Conservation (phyloP, 108 stramenopile genomes). For the Nitzschia sp. region DNA sequence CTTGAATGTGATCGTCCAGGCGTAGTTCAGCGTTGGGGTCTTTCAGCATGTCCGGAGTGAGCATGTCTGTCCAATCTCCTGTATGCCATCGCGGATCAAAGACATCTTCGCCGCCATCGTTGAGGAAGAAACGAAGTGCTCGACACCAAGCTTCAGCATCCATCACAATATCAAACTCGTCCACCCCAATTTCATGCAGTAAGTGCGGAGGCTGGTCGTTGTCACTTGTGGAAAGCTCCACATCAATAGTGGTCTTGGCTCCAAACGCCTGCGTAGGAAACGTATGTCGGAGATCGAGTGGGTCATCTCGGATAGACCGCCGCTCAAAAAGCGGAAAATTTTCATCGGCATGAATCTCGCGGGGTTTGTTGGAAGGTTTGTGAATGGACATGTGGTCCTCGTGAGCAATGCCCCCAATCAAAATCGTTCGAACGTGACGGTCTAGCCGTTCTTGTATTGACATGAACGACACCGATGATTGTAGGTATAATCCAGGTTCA, state of each 20-base stretch:
- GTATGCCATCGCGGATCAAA: constrained; percentile 68
- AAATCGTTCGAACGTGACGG: constrained; percentile 15
- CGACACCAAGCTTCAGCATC: constrained; percentile 49
- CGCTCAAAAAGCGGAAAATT: constrained; percentile 73
- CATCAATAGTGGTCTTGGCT: constrained; percentile 65
- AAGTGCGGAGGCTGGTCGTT: constrained; percentile 27
- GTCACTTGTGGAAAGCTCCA: constrained; percentile 15
- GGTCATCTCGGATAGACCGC: constrained; percentile 61
- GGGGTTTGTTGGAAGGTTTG: constrained; percentile 23
- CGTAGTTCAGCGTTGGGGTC: constrained; percentile 27
- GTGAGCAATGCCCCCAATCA: constrained; percentile 46
- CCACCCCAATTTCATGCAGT: constrained; percentile 63
- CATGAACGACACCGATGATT: constrained; percentile 61
- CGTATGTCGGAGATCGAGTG: constrained; percentile 43
- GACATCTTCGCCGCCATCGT: constrained; percentile 36
- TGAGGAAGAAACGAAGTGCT: constrained; percentile 32
- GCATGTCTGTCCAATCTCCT: constrained; percentile 65
- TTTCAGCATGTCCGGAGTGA: constrained; percentile 53
- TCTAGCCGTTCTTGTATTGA: constrained; percentile 39
- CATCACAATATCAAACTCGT: constrained; percentile 56
- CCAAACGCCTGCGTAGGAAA: constrained; percentile 68
- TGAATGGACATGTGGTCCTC: constrained; percentile 18
- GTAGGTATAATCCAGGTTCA: constrained; percentile 61
- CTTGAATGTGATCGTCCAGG: constrained; percentile 62
- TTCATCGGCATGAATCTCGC: constrained; percentile 47